Percentiles rank a stretch among this genome's conserved stretches.
These are phyloP conservation scores for Pseudocercospora ulei DNA, from an alignment of 2,329 filamentous ascomycete genomes.

Conservation along the genomic window DNA sequence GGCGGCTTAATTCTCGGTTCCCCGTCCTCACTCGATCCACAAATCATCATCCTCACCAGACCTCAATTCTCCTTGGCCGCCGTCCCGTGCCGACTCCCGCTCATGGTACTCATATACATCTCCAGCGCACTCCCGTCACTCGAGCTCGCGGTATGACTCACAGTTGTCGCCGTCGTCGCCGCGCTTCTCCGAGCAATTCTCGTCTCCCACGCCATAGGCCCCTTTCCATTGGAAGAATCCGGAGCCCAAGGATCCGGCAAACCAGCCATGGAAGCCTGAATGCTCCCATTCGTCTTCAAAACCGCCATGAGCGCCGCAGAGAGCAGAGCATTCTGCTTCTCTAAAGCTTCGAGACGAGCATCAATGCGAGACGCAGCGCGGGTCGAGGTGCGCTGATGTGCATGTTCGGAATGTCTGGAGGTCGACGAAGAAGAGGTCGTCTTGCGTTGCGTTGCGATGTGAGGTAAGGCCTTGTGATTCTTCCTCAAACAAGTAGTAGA, in stretches of 20 bases:
- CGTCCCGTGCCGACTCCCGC: constrained; percentile 14
- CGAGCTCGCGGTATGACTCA: constrained; percentile 23
- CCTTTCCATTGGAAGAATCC: constrained; percentile 7
- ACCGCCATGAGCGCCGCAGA: constrained; percentile 38
- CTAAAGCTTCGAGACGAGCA: constrained; percentile 34
- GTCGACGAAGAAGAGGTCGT: constrained; percentile 3
- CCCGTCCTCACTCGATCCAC: too few species aligned
- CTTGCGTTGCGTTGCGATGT: constrained; percentile 23
- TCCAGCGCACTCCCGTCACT: constrained; percentile 33
- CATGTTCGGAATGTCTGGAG: constrained; percentile 11
- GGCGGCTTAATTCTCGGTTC: background rate
- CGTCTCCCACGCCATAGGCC: constrained; percentile 29
- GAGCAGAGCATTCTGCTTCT: constrained; percentile 36
- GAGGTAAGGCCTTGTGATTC: constrained; percentile 16
- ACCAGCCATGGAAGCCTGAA: constrained; percentile 27
- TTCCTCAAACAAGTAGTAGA: constrained; percentile 17
- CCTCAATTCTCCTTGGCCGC: background rate
- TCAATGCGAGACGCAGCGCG: constrained; percentile 24
- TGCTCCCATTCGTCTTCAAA: constrained; percentile 32
- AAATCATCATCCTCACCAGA: background rate
- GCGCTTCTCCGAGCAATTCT: constrained; percentile 28
- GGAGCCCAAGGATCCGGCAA: constrained; percentile 9
- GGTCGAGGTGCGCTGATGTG: constrained; percentile 12
- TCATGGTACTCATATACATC: constrained; percentile 31
- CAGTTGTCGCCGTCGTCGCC: constrained; percentile 17